phyloP scores from a whole-genome alignment of 2,329 filamentous ascomycete genomes.

The Falciphora oryzae region DNA sequence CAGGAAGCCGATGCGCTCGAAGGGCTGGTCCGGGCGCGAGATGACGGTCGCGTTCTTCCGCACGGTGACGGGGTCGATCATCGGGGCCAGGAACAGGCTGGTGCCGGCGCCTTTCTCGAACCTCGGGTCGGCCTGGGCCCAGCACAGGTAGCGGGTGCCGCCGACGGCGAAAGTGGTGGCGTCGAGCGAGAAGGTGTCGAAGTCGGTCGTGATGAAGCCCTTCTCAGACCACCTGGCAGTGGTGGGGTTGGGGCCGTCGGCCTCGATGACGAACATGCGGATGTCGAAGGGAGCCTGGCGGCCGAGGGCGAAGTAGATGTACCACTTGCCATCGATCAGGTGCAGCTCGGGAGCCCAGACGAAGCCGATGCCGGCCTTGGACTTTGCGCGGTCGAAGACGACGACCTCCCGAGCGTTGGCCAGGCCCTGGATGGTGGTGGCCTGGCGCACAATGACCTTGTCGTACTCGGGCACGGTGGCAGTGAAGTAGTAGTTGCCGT shows the following conservation, averaged over 20 bases:
- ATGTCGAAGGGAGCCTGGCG: conserved; percentile 16
- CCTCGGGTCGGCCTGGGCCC: conserved; percentile 24
- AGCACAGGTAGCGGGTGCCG: conserved; percentile 23
- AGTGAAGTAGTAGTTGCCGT: conserved; percentile 16
- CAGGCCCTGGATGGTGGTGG: conserved; percentile 17
- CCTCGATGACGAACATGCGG: conserved; percentile 23
- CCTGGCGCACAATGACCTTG: conserved; percentile 14
- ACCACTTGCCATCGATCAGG: conserved; percentile 16
- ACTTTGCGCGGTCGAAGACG: conserved; percentile 15
- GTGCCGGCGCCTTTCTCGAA: conserved; percentile 19
- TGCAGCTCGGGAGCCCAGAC: conserved; percentile 19
- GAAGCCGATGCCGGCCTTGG: conserved; percentile 11
- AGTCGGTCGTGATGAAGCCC: conserved; percentile 23
- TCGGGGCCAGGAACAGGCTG: conserved; percentile 20
- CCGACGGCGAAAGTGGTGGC: conserved; percentile 23
- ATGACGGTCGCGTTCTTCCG: conserved; percentile 14
- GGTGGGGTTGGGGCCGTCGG: conserved; percentile 20
- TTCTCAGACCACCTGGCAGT: conserved; percentile 24
- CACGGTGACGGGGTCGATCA: conserved; percentile 25
- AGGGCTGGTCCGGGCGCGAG: conserved; percentile 21
- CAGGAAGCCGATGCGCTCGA: conserved; percentile 14
- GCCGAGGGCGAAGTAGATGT: conserved; percentile 27
- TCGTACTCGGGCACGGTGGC: conserved; percentile 15
- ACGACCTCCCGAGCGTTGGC: conserved; percentile 12
- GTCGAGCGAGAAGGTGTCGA: conserved; percentile 26